Conservation (phyloP, 345 rosid species). For the Clarkia xantiana region DNA sequence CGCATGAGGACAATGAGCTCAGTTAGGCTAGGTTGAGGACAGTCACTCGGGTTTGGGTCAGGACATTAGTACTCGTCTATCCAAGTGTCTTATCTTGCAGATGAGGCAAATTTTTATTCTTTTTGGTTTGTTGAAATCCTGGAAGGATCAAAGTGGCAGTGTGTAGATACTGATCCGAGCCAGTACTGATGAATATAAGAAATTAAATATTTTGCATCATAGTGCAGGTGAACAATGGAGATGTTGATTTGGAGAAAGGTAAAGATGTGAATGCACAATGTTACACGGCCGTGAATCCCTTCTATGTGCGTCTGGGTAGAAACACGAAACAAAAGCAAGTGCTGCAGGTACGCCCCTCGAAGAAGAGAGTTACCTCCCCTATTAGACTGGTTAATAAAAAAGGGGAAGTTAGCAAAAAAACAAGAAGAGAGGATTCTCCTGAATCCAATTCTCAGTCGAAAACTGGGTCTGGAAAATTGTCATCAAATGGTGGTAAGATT, state of each 20-base stretch:
- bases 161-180: no score
- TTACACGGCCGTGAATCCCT: constrained; percentile 61
- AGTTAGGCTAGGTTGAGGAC: no score
- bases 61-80: no score
- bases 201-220: neutral
- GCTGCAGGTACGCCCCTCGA: constrained; percentile 17
- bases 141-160: no score
- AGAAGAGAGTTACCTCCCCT: constrained; percentile 56
- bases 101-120: no score
- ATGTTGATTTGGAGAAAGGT: constrained; percentile 48
- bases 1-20: no score
- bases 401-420: constrained; percentile 7
- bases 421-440: constrained; percentile 8
- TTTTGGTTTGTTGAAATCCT: no score
- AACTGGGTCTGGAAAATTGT: constrained; percentile 13
- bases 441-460: constrained; percentile 10
- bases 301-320: constrained; percentile 35
- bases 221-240: constrained; percentile 83
- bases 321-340: constrained; percentile 16
- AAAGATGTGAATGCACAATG: constrained; percentile 33
- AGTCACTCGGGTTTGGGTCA: no score
- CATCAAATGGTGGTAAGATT: constrained; percentile 24
- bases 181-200: neutral
- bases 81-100: no score
- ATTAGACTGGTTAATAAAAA: constrained; percentile 12